Evolutionary conservation across 306 rosid species (phyloP), one percentile per base, ranked within the genome.

Genomic region (Spatholobus suberectus): DNA sequence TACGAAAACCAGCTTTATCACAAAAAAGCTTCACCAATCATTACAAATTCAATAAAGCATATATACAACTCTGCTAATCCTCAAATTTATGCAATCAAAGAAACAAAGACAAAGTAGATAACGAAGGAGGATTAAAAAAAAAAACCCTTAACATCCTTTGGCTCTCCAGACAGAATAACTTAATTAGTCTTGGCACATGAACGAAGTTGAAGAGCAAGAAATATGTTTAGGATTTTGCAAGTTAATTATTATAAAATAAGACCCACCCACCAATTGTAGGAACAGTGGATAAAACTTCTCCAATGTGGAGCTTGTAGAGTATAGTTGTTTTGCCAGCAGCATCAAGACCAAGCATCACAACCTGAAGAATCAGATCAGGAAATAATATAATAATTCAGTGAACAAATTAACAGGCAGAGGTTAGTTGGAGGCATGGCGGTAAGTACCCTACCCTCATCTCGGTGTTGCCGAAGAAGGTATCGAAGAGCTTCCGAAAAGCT

Each of bases 271-370:
- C 98, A 82, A 94, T 94, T 8, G 98, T 94, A 52, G 98, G 97
- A 77, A 94, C 94, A 43, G 97, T 94, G 15, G 98, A 94, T 81
- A 92, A 85, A 81, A 94, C 97, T 88, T 94, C 97, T 73, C 98
- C 97, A 89, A 92, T 90, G 80, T 94, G 97, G 23, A 94, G 94
- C 85, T 94, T 94, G 89, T 94, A 94, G 29, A 94, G 87, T 38
- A 94, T 94, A 46, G 98, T 94, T 38, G 98, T 94, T 87, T 94
- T 94, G 32, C 98, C 98, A 38, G 97, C 98, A 34, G 98, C 97
- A 79, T 94, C 98, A 70, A 94, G 95, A 74, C 98, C 98, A 62
- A 94, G 97, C 97, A 94, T 94, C 44, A 94, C 97, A 83, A 94
- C 98, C 98, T 94, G 83, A 79, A 67, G 1, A 61, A 51, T 0